A percentile compares a stretch with the other conserved stretches of the same genome.
These are phyloP conservation scores for Hypoxylon subgilvum DNA, from an alignment of 495 filamentous ascomycete species.

Conservation along the genomic window DNA sequence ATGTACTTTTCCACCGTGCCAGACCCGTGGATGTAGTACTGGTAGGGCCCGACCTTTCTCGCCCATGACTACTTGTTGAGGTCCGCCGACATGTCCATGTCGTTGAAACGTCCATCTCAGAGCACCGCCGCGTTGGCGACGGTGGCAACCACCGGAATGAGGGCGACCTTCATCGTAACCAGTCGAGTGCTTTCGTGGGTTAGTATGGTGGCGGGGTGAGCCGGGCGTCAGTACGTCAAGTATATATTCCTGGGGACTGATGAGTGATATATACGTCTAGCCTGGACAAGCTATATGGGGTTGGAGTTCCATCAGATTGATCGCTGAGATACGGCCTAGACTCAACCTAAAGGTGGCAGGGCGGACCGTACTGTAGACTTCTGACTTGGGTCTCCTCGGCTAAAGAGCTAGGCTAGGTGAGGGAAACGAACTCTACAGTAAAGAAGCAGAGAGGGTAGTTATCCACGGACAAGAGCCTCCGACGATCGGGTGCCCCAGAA, in stretches of 20 bases:
- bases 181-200: not conserved
- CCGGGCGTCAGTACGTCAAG: not conserved
- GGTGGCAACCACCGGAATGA: slow-evolving; percentile 25
- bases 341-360: slow-evolving; percentile 30
- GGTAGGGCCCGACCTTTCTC: slow-evolving; percentile 69
- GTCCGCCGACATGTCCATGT: slow-evolving; percentile 54
- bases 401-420: too few species aligned
- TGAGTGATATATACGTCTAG: slow-evolving; percentile 16
- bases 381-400: too few species aligned
- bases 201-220: not conserved
- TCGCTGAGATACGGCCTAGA: slow-evolving; percentile 21
- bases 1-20: slow-evolving; percentile 63
- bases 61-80: slow-evolving; percentile 68
- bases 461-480: slow-evolving; percentile 35
- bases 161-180: slow-evolving; percentile 37
- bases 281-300: slow-evolving; percentile 12
- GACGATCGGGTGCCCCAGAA: slow-evolving; percentile 10
- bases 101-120: slow-evolving; percentile 69
- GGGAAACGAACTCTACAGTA: slow-evolving; percentile 1
- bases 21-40: slow-evolving; percentile 75
- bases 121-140: slow-evolving; percentile 51
- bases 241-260: not conserved
- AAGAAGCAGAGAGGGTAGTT: slow-evolving; percentile 17
- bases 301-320: slow-evolving; percentile 7
- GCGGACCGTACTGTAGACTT: slow-evolving; percentile 23